Evolutionary conservation across 73 alveolate genomes (phyloP).

Genomic region (Paraurostyla sp.): DNA sequence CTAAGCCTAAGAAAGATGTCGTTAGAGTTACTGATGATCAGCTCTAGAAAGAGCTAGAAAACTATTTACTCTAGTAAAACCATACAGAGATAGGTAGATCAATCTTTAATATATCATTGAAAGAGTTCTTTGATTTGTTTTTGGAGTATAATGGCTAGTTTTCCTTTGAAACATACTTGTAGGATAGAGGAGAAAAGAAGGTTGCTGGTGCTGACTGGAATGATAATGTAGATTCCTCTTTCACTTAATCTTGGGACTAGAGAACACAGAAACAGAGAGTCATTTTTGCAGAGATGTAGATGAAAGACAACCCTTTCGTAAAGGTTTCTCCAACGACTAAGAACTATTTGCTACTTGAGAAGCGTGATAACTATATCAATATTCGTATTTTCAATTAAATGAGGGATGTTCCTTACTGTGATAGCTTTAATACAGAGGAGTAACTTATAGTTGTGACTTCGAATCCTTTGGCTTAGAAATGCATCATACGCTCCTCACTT

Average conservation of each 20-base stretch:
- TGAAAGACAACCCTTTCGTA: conserved; percentile 75
- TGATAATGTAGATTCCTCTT: not conserved
- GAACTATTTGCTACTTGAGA: not conserved
- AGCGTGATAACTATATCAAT: not conserved
- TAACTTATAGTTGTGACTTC: conserved; percentile 1
- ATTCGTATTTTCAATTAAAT: not conserved
- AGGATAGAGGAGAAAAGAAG: conserved; percentile 64
- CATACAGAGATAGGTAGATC: not conserved
- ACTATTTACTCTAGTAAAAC: not conserved
- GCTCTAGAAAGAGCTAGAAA: not conserved
- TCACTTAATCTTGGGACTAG: not conserved
- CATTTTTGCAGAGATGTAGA: conserved; percentile 21
- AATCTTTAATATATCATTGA: conserved; percentile 21
- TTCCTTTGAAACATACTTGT: conserved; percentile 32
- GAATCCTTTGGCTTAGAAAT: not conserved
- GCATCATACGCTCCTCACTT: conserved; percentile 6
- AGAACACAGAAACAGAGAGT: not conserved
- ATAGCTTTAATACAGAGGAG: conserved; percentile 36
- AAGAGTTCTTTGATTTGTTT: conserved; percentile 51
- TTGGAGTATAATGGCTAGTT: conserved; percentile 27
- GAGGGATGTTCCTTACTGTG: conserved; percentile 47
- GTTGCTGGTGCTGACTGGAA: conserved; percentile 55
- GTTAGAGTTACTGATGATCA: not conserved
- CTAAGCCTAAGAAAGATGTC: not conserved
- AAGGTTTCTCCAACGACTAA: conserved; percentile 56